Conservation (phyloP, 2,329 filamentous ascomycete species). For the Fusarium nodosum region DNA sequence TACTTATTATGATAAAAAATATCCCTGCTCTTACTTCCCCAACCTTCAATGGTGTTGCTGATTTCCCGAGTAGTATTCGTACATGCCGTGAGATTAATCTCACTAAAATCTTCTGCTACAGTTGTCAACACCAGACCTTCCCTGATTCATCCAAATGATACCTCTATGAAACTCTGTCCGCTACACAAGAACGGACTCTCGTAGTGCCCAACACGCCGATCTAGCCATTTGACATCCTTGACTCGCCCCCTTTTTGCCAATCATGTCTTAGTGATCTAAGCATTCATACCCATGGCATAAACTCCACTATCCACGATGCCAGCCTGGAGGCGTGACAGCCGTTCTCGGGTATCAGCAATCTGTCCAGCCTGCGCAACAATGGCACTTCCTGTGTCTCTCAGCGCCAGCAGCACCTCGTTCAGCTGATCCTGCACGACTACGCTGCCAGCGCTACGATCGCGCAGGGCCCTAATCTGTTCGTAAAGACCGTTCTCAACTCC, state of each 20-base stretch:
- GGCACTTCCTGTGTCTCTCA: conserved; percentile 58
- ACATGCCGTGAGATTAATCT: conserved; percentile 46
- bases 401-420: conserved; percentile 55
- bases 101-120: conserved; percentile 19
- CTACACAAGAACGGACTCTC: conserved; percentile 25
- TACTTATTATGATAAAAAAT: conserved; percentile 13
- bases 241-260: not conserved
- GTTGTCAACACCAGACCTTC: conserved; percentile 12
- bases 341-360: conserved; percentile 60
- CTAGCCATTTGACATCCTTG: conserved; percentile 23
- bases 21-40: not conserved
- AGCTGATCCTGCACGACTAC: conserved; percentile 56
- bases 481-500: conserved; percentile 63
- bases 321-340: conserved; percentile 58
- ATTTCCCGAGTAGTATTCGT: conserved; percentile 45
- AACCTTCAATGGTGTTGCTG: conserved; percentile 5
- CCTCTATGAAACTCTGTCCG: conserved; percentile 11
- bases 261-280: conserved; percentile 28
- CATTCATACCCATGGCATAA: conserved; percentile 53
- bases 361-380: conserved; percentile 59
- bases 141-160: conserved; percentile 5
- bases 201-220: conserved; percentile 27
- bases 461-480: conserved; percentile 57
- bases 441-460: conserved; percentile 53
- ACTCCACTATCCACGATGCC: conserved; percentile 57